These are phyloP conservation scores for Picea abies DNA, from an alignment of 83 land plant species.

Conservation along the genomic window DNA sequence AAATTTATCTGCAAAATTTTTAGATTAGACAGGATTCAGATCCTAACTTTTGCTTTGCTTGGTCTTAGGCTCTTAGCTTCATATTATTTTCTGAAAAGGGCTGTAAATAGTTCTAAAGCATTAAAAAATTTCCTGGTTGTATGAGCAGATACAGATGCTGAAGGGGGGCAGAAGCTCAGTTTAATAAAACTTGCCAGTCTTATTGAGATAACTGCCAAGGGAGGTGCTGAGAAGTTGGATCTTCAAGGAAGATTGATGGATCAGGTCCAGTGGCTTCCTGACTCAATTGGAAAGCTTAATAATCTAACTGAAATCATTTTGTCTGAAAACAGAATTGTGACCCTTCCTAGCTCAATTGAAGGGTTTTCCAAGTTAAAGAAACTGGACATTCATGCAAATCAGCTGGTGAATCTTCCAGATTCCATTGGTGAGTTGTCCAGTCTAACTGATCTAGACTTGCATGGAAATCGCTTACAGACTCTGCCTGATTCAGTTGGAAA, in stretches of 20 bases:
- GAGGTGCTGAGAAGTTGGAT: constrained; percentile 8
- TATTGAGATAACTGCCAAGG: constrained; percentile 1
- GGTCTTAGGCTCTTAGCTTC: too few relatives aligned
- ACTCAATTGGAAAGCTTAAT: constrained; percentile 22
- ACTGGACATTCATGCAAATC: constrained; percentile 19
- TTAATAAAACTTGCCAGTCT: constrained; percentile 11
- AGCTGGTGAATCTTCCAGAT: constrained; percentile 21
- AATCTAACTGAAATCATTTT: constrained; percentile 18
- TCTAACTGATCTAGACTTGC: constrained; percentile 19
- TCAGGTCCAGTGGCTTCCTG: constrained; percentile 19
- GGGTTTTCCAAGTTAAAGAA: neutral
- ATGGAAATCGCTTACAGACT: constrained; percentile 25
- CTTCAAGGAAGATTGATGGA: constrained; percentile 16
- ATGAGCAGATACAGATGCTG: constrained; percentile 6
- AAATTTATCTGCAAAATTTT: too few relatives aligned
- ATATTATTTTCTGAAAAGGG: neutral
- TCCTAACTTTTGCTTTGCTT: too few relatives aligned
- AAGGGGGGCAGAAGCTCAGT: constrained; percentile 15
- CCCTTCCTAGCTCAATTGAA: constrained; percentile 5
- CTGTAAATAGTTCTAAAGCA: constrained; percentile 1
- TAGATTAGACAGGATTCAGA: too few relatives aligned
- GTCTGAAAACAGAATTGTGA: constrained; percentile 22
- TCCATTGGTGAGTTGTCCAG: constrained; percentile 24
- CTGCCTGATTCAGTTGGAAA: constrained; percentile 43
- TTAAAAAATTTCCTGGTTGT: neutral